phyloP scores from a whole-genome alignment of 192 early-diverging fungal species.

The Gryganskiella cystojenkinii region DNA sequence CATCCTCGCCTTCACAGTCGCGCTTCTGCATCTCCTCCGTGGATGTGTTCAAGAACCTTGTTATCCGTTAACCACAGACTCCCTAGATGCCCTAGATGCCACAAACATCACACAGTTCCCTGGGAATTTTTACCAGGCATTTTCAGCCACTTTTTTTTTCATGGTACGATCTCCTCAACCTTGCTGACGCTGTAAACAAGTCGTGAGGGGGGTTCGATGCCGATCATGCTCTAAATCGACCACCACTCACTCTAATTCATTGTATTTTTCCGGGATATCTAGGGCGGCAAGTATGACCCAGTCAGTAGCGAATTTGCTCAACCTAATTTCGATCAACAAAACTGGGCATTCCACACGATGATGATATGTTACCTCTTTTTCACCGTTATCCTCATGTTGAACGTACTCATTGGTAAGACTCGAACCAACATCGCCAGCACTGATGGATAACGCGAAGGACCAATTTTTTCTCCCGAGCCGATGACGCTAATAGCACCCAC shows the following conservation, averaged over 20 bases:
- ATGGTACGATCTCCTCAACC: no score
- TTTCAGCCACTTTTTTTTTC: conserved; percentile 17
- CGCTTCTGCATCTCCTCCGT: conserved; percentile 24
- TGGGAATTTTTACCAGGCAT: neutral
- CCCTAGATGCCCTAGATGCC: no score
- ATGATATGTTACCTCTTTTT: conserved; percentile 38
- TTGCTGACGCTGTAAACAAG: no score
- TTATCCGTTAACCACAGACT: no score
- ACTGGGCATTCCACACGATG: conserved; percentile 21
- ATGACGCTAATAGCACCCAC: no score
- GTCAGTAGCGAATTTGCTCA: conserved; percentile 10
- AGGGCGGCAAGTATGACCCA: conserved; percentile 34
- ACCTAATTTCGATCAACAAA: no score
- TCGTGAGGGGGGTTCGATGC: neutral
- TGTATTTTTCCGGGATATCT: neutral
- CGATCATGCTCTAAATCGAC: neutral
- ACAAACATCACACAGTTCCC: neutral
- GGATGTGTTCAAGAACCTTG: no score
- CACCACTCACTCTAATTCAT: neutral
- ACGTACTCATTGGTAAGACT: conserved; percentile 36
- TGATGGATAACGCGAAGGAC: no score
- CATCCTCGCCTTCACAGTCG: conserved; percentile 15
- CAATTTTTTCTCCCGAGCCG: no score
- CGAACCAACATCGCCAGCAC: conserved; percentile 1
- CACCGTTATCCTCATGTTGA: conserved; percentile 28